Percentiles rank a stretch among this genome's conserved stretches.
Evolutionary conservation across 495 filamentous ascomycete species (phyloP).

Genomic region (Aspergillus ostianus): DNA sequence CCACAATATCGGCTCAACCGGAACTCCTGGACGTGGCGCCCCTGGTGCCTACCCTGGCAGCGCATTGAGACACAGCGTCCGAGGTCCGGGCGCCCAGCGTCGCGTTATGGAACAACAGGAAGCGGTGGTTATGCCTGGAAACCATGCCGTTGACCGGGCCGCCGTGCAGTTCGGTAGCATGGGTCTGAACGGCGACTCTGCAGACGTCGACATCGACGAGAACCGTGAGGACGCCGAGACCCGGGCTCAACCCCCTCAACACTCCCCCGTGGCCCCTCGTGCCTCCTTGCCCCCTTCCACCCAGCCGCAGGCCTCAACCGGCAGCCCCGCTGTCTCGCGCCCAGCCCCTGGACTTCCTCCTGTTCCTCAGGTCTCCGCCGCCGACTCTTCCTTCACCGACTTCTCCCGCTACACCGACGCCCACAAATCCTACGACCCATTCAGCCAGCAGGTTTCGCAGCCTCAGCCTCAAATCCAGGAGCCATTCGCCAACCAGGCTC

Average conservation of each 20-base stretch:
- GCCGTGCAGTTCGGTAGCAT: constrained; percentile 98
- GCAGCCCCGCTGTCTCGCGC: constrained; percentile 62
- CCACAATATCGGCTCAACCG: constrained; percentile 42
- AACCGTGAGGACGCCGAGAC: constrained; percentile 95
- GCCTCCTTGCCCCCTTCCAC: constrained; percentile 81
- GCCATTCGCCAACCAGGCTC: constrained; percentile 57
- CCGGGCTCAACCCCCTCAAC: constrained; percentile 87
- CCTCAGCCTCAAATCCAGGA: constrained; percentile 58
- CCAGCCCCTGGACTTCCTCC: constrained; percentile 67
- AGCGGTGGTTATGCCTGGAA: constrained; percentile 97
- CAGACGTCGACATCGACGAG: constrained; percentile 82
- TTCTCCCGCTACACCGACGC: constrained; percentile 68
- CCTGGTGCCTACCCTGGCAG: constrained; percentile 69
- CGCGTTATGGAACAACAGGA: constrained; percentile 92
- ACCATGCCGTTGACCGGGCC: constrained; percentile 88
- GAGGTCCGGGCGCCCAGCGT: constrained; percentile 75
- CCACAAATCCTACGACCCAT: constrained; percentile 87
- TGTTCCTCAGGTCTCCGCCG: constrained; percentile 56
- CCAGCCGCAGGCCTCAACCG: constrained; percentile 47
- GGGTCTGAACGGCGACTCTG: constrained; percentile 74
- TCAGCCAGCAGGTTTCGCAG: constrained; percentile 72
- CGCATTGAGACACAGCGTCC: constrained; percentile 71
- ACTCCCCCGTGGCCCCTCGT: constrained; percentile 89
- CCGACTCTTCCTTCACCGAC: constrained; percentile 52
- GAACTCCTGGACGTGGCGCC: constrained; percentile 61